phyloP scores from a whole-genome alignment of 2,329 filamentous ascomycete genomes.

The Dactylellina cionopaga region DNA sequence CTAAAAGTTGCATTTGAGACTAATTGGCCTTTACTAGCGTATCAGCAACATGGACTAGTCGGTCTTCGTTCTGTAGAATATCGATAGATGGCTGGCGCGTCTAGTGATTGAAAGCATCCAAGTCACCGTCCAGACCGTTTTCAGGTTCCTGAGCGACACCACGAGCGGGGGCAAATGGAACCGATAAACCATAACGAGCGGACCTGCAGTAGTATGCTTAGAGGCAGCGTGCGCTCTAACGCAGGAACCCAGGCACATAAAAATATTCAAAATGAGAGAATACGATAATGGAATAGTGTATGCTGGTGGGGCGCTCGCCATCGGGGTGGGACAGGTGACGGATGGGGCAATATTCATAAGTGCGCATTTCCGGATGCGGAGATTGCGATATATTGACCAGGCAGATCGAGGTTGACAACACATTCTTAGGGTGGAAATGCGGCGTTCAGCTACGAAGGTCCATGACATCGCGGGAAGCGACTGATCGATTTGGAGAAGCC shows the following conservation, averaged over 20 bases:
- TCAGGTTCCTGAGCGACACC: not conserved
- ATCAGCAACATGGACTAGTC: constrained; percentile 4
- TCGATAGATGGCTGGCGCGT: constrained; percentile 8
- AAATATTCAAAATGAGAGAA: not conserved
- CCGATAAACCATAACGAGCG: constrained; percentile 1
- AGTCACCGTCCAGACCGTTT: constrained; percentile 23
- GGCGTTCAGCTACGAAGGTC: too few relatives aligned
- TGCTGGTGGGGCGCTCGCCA: not conserved
- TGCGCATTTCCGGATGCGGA: constrained; percentile 32
- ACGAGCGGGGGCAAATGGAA: constrained; percentile 1
- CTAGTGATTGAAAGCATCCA: constrained; percentile 27
- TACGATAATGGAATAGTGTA: constrained; percentile 9
- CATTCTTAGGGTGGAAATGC: too few relatives aligned
- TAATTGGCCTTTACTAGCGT: not conserved
- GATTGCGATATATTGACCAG: not conserved
- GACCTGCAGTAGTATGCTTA: constrained; percentile 26
- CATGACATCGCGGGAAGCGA: too few relatives aligned
- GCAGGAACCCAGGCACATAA: constrained; percentile 29
- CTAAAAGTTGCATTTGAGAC: not conserved
- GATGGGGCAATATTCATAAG: not conserved
- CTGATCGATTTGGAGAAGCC: too few relatives aligned
- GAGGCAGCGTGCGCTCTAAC: constrained; percentile 15
- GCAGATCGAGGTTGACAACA: constrained; percentile 16
- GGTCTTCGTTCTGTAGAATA: not conserved
- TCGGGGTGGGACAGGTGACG: not conserved